phyloP scores from a whole-genome alignment of 352 stramenopile genomes.

The Phytopythium mirpurense region DNA sequence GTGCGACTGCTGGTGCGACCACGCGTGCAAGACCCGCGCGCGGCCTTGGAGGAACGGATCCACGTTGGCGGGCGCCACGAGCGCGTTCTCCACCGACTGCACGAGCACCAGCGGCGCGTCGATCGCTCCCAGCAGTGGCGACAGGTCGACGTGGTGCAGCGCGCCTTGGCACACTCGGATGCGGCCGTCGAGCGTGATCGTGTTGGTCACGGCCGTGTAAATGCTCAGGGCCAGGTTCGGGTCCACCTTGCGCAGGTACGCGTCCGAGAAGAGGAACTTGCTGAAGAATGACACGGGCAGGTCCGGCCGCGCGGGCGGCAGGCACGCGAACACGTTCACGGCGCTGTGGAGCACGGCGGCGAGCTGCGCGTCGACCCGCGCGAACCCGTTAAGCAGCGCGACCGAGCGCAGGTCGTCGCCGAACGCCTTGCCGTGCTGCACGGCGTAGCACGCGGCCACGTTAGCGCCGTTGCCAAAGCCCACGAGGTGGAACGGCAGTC shows the following conservation, averaged over 20 bases:
- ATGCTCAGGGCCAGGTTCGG: constrained; percentile 89
- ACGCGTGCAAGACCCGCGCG: constrained; percentile 55
- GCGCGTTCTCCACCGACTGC: constrained; percentile 85
- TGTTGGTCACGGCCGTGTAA: constrained; percentile 90
- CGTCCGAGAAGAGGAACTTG: constrained; percentile 92
- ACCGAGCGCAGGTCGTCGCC: constrained; percentile 58
- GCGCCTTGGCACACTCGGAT: constrained; percentile 76
- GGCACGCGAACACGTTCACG: constrained; percentile 78
- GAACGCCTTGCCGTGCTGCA: constrained; percentile 42
- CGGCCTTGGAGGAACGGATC: constrained; percentile 88
- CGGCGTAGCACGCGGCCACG: constrained; percentile 68
- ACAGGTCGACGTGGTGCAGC: constrained; percentile 72
- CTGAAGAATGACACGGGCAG: constrained; percentile 85
- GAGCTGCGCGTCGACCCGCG: constrained; percentile 67
- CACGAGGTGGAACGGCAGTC: constrained; percentile 81
- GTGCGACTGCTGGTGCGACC: constrained; percentile 68
- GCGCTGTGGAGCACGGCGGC: constrained; percentile 75
- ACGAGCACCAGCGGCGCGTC: constrained; percentile 76
- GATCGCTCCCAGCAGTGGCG: constrained; percentile 44
- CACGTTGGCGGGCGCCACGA: constrained; percentile 87
- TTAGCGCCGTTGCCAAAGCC: constrained; percentile 89
- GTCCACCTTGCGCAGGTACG: constrained; percentile 82
- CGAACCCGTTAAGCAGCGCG: constrained; percentile 84
- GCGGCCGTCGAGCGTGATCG: constrained; percentile 87
- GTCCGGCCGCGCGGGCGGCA: constrained; percentile 76